Percentiles rank a stretch among this genome's conserved stretches.
Conservation (phyloP, 2,329 filamentous ascomycete species). For the Furcasterigmium sp. region DNA sequence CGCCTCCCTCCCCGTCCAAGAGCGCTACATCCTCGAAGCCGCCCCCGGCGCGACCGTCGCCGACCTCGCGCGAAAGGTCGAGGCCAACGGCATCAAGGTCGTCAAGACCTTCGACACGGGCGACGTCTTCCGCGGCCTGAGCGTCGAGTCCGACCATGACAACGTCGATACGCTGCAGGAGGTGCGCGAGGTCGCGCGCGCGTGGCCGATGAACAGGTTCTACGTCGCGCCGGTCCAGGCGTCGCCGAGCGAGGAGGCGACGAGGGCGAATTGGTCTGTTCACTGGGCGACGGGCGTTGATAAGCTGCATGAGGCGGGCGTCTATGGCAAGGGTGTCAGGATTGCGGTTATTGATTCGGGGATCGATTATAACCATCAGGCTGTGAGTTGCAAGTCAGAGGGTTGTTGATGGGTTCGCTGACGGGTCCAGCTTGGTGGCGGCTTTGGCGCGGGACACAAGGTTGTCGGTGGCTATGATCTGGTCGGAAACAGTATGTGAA, state of each 20-base stretch:
- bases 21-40: conserved; percentile 15
- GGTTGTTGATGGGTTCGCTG: neutral
- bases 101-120: conserved; percentile 11
- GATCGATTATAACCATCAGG: conserved; percentile 12
- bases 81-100: conserved; percentile 9
- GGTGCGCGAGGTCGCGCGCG: conserved; percentile 10
- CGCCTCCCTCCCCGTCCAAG: neutral
- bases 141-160: conserved; percentile 23
- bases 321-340: conserved; percentile 12
- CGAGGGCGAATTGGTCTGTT: conserved; percentile 23
- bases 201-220: conserved; percentile 17
- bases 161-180: conserved; percentile 24
- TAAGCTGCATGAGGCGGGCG: conserved; percentile 10
- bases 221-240: conserved; percentile 10
- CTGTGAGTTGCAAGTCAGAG: conserved; percentile 5
- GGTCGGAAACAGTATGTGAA: conserved; percentile 7
- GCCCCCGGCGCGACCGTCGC: conserved; percentile 8
- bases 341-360: conserved; percentile 14
- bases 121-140: conserved; percentile 27
- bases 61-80: conserved; percentile 9
- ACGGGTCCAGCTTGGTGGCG: conserved; percentile 18
- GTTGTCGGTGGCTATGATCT: conserved; percentile 17
- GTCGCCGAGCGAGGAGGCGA: conserved; percentile 13
- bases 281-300: conserved; percentile 13
- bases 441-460: conserved; percentile 15